These are phyloP conservation scores for Rhinocladiella mackenziei DNA, from an alignment of 2,329 filamentous ascomycete genomes.

Conservation along the genomic window DNA sequence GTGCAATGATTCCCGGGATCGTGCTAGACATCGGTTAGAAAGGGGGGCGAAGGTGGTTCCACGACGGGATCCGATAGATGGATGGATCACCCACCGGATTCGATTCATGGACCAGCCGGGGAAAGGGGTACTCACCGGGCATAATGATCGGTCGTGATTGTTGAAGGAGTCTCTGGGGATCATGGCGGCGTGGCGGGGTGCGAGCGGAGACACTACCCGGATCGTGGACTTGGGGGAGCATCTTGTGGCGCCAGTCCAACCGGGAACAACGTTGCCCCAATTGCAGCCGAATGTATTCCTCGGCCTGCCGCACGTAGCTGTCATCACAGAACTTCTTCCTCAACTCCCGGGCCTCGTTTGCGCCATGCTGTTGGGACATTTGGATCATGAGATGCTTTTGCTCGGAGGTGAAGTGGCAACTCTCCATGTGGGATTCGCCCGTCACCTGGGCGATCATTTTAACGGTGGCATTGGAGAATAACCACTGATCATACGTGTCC, in stretches of 20 bases:
- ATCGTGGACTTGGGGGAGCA: background rate
- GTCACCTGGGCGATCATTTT: background rate
- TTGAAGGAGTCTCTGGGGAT: too few species aligned
- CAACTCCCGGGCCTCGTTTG: background rate
- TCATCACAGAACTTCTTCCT: background rate
- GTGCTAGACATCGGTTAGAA: too few species aligned
- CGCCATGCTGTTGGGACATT: background rate
- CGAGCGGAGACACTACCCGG: background rate
- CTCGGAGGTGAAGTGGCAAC: background rate
- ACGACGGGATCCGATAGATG: too few species aligned
- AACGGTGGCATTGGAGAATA: background rate
- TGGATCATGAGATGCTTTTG: background rate
- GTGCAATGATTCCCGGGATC: too few species aligned
- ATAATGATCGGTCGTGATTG: too few species aligned
- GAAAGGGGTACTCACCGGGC: too few species aligned
- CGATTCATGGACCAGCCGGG: too few species aligned
- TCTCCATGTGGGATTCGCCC: background rate
- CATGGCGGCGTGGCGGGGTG: too few species aligned
- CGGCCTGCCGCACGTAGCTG: background rate
- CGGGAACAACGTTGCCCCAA: background rate
- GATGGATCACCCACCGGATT: too few species aligned
- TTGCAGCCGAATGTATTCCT: background rate
- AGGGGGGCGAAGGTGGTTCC: too few species aligned
- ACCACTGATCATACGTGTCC: slow-evolving; percentile 1
- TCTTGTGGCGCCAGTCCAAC: background rate